Evolutionary conservation across 2,329 filamentous ascomycete genomes (phyloP).

Genomic region (Exophiala sideris): DNA sequence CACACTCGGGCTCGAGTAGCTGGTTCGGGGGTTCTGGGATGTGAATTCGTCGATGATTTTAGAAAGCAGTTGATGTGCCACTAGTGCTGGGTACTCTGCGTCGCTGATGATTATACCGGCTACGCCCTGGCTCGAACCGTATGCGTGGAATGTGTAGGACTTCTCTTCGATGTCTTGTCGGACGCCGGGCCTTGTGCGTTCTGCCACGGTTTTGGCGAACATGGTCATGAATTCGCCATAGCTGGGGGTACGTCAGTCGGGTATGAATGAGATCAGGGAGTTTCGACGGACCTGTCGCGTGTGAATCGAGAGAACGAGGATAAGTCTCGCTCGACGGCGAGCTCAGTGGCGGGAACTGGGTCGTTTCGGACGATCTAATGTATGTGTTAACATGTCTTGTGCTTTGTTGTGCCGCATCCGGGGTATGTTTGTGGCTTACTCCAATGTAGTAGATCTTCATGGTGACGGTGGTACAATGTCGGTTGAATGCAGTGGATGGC

Average conservation of each 20-base stretch:
- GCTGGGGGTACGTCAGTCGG: slow-evolving; percentile 32
- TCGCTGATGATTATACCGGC: slow-evolving; percentile 75
- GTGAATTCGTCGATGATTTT: slow-evolving; percentile 89
- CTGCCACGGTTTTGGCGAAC: slow-evolving; percentile 82
- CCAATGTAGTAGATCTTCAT: slow-evolving; percentile 37
- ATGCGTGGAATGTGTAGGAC: slow-evolving; percentile 75
- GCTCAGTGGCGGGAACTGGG: slow-evolving; percentile 69
- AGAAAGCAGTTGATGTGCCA: slow-evolving; percentile 80
- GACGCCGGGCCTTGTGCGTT: slow-evolving; percentile 75
- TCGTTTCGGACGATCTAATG: slow-evolving; percentile 76
- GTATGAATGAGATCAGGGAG: neutral
- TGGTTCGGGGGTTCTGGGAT: slow-evolving; percentile 66
- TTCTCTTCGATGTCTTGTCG: slow-evolving; percentile 83
- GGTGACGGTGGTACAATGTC: slow-evolving; percentile 17
- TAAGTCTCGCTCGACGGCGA: slow-evolving; percentile 73
- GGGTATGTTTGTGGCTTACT: slow-evolving; percentile 21
- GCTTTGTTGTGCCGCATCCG: neutral
- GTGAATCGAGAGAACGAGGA: slow-evolving; percentile 78
- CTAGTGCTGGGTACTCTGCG: slow-evolving; percentile 70
- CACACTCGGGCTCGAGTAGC: slow-evolving; percentile 57
- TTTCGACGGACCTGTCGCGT: slow-evolving; percentile 56
- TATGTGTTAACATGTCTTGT: neutral
- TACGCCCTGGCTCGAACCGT: slow-evolving; percentile 70
- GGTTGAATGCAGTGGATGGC: neutral
- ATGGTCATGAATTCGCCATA: slow-evolving; percentile 73